A percentile compares a stretch with the other conserved stretches of the same genome.
Evolutionary conservation across 768 basidiomycete species (phyloP).

Genomic region (Boletus sp.): DNA sequence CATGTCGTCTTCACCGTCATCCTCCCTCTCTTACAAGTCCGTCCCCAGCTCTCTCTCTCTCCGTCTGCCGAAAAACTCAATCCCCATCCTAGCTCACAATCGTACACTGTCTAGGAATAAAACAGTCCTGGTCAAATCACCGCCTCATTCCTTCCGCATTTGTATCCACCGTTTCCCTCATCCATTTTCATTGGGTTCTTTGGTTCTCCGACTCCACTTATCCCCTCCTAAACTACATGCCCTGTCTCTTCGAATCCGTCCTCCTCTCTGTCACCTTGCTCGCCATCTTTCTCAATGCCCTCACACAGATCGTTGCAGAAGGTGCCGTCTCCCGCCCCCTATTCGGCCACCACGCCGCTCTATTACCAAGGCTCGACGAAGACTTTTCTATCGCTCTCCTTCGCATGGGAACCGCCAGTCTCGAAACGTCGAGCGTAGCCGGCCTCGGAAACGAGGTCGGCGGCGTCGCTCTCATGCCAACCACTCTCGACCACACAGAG

Average conservation of each 20-base stretch:
- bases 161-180: conserved; percentile 54
- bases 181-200: conserved; percentile 67
- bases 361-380: conserved; percentile 60
- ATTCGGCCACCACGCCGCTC: conserved; percentile 45
- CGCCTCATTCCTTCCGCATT: conserved; percentile 70
- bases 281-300: conserved; percentile 56
- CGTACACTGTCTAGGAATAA: conserved; percentile 65
- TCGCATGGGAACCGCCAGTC: conserved; percentile 69
- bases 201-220: conserved; percentile 49
- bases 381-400: conserved; percentile 72
- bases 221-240: conserved; percentile 72
- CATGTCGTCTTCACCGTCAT: conserved; percentile 72
- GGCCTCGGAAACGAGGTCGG: conserved; percentile 77
- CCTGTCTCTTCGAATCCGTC: conserved; percentile 67
- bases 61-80: not conserved
- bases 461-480: conserved; percentile 36
- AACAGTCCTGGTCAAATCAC: conserved; percentile 59
- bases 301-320: conserved; percentile 65
- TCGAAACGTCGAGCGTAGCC: conserved; percentile 70
- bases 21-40: conserved; percentile 70
- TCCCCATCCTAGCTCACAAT: conserved; percentile 47
- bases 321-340: conserved; percentile 59
- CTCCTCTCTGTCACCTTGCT: conserved; percentile 57
- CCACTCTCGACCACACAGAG: conserved; percentile 17
- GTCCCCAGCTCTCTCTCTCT: conserved; percentile 15